These are phyloP conservation scores for Corymbia maculata DNA, from an alignment of 345 rosid genomes.

Conservation along the genomic window DNA sequence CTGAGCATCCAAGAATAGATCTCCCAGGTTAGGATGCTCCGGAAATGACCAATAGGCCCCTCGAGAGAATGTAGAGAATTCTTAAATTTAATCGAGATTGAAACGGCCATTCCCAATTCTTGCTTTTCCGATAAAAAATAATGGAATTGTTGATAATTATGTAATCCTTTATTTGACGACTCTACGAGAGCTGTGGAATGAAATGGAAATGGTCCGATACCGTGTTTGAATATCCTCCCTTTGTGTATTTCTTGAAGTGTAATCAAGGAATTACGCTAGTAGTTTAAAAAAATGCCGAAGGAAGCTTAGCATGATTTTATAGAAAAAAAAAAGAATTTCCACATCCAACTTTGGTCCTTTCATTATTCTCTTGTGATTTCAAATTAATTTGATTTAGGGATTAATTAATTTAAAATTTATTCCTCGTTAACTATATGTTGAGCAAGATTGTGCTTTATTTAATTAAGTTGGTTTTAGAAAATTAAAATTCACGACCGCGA, in stretches of 20 bases:
- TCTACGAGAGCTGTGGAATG: neutral
- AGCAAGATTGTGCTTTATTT: neutral
- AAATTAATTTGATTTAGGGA: neutral
- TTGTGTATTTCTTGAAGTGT: neutral
- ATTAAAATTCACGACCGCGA: neutral
- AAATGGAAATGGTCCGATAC: neutral
- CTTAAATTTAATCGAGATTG: rapidly evolving
- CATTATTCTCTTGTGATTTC: neutral
- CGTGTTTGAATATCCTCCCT: neutral
- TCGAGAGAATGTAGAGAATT: neutral
- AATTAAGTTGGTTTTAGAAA: neutral
- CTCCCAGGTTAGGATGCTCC: neutral
- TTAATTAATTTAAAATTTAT: neutral
- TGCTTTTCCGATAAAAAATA: neutral
- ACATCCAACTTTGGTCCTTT: neutral
- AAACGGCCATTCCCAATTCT: neutral
- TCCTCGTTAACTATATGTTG: neutral
- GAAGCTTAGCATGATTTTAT: neutral
- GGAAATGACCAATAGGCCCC: neutral
- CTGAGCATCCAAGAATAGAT: neutral
- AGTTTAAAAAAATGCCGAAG: neutral
- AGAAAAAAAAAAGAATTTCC: rapidly evolving
- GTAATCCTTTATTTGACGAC: rapidly evolving
- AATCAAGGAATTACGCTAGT: neutral
- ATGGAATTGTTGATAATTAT: rapidly evolving